Percentiles rank a stretch among this genome's conserved stretches.
Evolutionary conservation across 2,329 filamentous ascomycete genomes (phyloP).

Genomic region (Fusarium globosum): DNA sequence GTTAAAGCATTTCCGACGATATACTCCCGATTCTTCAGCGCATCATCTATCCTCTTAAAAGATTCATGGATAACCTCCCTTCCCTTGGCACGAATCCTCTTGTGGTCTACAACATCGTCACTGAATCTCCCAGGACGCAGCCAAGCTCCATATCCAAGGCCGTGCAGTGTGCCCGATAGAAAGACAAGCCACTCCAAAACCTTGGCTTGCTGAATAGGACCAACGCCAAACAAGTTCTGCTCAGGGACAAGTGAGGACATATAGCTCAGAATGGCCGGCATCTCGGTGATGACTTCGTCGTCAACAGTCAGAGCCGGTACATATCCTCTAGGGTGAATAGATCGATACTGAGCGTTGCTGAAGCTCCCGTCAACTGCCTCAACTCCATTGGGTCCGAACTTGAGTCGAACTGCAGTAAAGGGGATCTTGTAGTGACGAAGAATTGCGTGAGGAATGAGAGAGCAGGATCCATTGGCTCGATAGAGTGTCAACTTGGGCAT

Average conservation of each 20-base stretch:
- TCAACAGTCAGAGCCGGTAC: conserved; percentile 48
- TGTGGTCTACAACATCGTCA: conserved; percentile 17
- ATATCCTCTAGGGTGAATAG: conserved; percentile 46
- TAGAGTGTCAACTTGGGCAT: conserved; percentile 47
- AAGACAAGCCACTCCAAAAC: conserved; percentile 49
- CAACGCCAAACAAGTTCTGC: conserved; percentile 37
- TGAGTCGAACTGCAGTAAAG: conserved; percentile 38
- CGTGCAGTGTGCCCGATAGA: conserved; percentile 49
- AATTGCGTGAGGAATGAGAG: conserved; percentile 46
- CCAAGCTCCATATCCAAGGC: conserved; percentile 42
- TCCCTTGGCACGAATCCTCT: conserved; percentile 10
- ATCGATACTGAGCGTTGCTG: conserved; percentile 43
- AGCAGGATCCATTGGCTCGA: conserved; percentile 45
- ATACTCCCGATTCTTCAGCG: background rate
- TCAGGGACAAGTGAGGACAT: conserved; percentile 43
- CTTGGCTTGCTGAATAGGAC: conserved; percentile 36
- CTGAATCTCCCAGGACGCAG: conserved; percentile 45
- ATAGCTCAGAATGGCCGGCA: conserved; percentile 49
- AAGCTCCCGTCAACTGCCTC: conserved; percentile 49
- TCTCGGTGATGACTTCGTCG: conserved; percentile 48
- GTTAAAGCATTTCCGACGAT: conserved; percentile 25
- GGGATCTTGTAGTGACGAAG: conserved; percentile 47
- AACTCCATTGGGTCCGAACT: conserved; percentile 17
- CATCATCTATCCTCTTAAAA: conserved; percentile 12
- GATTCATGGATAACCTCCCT: background rate